phyloP scores from a whole-genome alignment of 192 early-diverging fungal species.

The Gonapodya sp. region DNA sequence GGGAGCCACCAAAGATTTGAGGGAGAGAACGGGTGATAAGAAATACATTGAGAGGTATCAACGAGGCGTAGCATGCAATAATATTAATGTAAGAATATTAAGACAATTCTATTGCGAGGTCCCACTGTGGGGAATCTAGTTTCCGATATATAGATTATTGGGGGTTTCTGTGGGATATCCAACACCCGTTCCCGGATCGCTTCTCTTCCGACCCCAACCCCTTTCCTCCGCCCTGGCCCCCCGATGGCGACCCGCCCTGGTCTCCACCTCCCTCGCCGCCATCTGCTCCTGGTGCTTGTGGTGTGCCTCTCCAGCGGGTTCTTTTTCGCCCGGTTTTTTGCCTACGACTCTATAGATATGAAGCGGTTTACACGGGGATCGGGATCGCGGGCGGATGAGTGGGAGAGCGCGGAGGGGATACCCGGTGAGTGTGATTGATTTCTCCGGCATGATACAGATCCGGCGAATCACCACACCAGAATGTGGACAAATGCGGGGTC shows the following conservation, averaged over 20 bases:
- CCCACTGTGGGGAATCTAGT: no score
- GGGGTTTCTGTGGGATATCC: no score
- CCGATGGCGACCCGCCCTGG: no score
- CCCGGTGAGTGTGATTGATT: background rate
- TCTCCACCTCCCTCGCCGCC: background rate
- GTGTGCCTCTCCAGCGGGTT: background rate
- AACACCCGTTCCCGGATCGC: background rate
- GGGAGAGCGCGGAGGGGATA: background rate
- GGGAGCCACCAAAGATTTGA: no score
- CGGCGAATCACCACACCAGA: background rate
- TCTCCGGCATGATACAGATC: background rate
- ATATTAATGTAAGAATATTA: no score
- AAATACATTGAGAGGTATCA: no score
- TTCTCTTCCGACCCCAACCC: background rate
- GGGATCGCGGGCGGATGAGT: background rate
- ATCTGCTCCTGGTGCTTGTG: background rate
- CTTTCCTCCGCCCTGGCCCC: no score
- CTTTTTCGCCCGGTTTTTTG: background rate
- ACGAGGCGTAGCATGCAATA: no score
- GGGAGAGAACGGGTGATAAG: no score
- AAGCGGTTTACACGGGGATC: background rate
- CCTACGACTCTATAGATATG: background rate
- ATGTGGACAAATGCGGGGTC: no score
- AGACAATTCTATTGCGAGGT: no score
- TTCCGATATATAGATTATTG: no score